These are phyloP conservation scores for Aspergillus texensis DNA, from an alignment of 2,329 filamentous ascomycete species.

Conservation along the genomic window DNA sequence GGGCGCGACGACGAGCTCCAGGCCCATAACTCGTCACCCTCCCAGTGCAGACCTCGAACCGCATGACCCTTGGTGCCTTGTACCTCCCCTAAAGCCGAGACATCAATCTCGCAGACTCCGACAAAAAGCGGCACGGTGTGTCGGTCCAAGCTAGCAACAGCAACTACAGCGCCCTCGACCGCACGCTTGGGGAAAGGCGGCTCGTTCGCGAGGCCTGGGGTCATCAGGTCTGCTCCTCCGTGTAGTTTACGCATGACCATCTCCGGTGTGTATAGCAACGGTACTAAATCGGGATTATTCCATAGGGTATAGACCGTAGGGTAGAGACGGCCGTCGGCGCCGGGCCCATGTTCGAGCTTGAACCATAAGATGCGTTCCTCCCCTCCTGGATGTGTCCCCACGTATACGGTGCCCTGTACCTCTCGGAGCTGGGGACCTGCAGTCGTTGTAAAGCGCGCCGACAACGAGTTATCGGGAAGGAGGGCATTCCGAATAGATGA, in stretches of 20 bases:
- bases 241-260: constrained; percentile 63
- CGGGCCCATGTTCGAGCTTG: constrained; percentile 58
- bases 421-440: constrained; percentile 63
- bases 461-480: constrained; percentile 64
- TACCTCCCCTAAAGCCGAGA: constrained; percentile 57
- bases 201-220: constrained; percentile 65
- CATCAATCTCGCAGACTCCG: constrained; percentile 66
- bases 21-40: constrained; percentile 69
- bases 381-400: constrained; percentile 59
- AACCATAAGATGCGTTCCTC: constrained; percentile 68
- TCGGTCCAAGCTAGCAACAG: constrained; percentile 61
- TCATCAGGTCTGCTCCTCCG: constrained; percentile 69
- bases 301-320: constrained; percentile 67
- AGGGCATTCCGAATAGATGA: constrained; percentile 59
- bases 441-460: constrained; percentile 67
- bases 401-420: constrained; percentile 66
- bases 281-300: constrained; percentile 63
- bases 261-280: constrained; percentile 65
- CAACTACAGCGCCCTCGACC: constrained; percentile 63
- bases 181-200: constrained; percentile 65
- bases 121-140: constrained; percentile 66
- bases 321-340: constrained; percentile 44
- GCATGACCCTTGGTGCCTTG: constrained; percentile 66
- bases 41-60: constrained; percentile 68
- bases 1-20: constrained; percentile 60